Base-by-base conservation (phyloP, 208 protist genomes). In the Strigomonas oncopelti region DNA sequence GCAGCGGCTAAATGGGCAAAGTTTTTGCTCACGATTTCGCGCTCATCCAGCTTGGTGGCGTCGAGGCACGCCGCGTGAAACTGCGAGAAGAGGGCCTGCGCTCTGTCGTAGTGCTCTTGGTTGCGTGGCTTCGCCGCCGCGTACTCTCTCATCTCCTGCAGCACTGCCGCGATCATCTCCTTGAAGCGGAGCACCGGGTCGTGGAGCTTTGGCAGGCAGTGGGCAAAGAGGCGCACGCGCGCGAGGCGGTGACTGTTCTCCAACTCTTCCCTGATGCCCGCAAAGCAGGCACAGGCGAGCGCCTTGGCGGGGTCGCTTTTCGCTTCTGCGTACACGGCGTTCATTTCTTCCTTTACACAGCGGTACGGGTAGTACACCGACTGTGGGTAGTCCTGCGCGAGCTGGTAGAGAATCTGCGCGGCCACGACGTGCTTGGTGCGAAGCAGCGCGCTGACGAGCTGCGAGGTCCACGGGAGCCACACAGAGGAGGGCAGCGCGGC, bases 341-440 rank as follows among this genome's bases (percentile, higher is more conserved):
- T 28, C 54, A 94, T 58, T 54, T 85, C 81, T 29, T 89, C 74
- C 54, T 34, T 55, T 46, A 71, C 81, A 52, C 93, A 88, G 59
- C 83, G 63, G 55, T 83, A 77, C 11, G 93, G 83, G 73, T 84
- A 95, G 74, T 82, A 96, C 0, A 96, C 71, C 0, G 77, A 71
- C 74, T 97, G 90, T 45, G 83, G 84, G 57, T 90, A 83, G 3
- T 61, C 54, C 22, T 52, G 34, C 5, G 84, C 78, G n/a, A 95
- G 63, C n/a, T 71, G 61, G 4, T 58, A 46, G 0, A 94, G 67
- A 5, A 95, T 63, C n/a, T 53, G 31, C 7, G 77, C 61, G 3
- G 80, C 24, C n/a, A 42, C 51, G 7, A 57, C 24, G 57, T 81
- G 61, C 36, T 45, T 52, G n/a, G 63, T 72, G 46, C 68, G 56